Percentiles rank a stretch among this genome's conserved stretches.
phyloP scores from a whole-genome alignment of 139 green algal genomes.

The Volvox africanus region DNA sequence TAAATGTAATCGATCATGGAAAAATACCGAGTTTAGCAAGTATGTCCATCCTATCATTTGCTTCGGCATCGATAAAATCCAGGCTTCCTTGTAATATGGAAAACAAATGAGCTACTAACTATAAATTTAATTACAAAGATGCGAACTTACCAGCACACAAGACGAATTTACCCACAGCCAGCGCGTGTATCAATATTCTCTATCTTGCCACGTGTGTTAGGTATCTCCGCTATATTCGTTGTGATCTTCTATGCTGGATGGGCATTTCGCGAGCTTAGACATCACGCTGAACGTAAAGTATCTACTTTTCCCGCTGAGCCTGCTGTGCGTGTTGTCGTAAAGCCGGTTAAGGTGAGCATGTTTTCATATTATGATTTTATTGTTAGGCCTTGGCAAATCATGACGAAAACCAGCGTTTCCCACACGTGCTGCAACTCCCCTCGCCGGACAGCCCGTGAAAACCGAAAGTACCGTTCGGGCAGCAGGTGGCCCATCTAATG shows the following conservation, averaged over 20 bases:
- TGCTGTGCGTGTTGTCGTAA: slow-evolving; percentile 1
- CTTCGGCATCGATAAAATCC: too few relatives aligned
- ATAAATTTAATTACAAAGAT: neutral
- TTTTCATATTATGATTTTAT: neutral
- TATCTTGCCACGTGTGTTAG: neutral
- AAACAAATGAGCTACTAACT: neutral
- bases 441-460: neutral
- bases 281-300: neutral
- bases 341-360: neutral
- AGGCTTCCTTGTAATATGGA: neutral
- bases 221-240: neutral
- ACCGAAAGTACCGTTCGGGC: neutral
- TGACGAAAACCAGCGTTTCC: too few relatives aligned
- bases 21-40: too few relatives aligned
- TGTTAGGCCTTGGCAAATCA: too few relatives aligned
- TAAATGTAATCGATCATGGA: too few relatives aligned
- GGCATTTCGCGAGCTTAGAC: neutral
- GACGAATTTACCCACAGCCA: neutral
- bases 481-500: neutral
- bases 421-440: too few relatives aligned
- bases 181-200: neutral
- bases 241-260: neutral
- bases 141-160: slow-evolving; percentile 29
- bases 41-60: too few relatives aligned
- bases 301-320: neutral